Evolutionary conservation across 1,284 basidiomycete species (phyloP), one percentile per base, ranked within the genome.

Genomic region (Xerocomus minutiporus): DNA sequence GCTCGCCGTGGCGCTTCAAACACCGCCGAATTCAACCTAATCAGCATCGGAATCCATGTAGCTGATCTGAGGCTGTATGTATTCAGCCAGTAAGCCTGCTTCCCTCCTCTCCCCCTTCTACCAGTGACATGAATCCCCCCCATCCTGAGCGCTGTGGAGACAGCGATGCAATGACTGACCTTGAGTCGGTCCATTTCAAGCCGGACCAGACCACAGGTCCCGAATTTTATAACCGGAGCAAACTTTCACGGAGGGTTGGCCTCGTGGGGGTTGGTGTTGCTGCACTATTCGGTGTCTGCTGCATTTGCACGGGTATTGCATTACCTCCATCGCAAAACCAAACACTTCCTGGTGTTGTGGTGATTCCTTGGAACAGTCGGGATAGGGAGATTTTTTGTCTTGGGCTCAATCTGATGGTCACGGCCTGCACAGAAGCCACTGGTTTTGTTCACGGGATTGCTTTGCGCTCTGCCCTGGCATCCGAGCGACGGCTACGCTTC

Each of bases 191-290:
- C 36, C 12, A 54, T 34, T 59, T 57, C 48, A 56, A 58, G 46
- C 53, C 44, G 25, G 63, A 48, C 44, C 64, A 64, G 26, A 62
- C 61, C 3, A 52, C 62, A 5, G 55, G 62, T 8, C 59, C 62
- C 50, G 62, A 68, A 12, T 67, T 65, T 29, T 66, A 68, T 32
- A 58, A 66, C 45, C 58, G 64, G 31, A 66, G 66, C 51, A 53
- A 59, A 11, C 48, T 61, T 11, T 57, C 64, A 31, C 61, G 66
- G 46, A 52, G 15, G 31, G 29, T 64, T 9, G 58, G 62, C 53
- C 57, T 66, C 42, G 46, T 58, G 20, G 67, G 67, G 7, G 50
- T 66, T 8, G 56, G 54, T 8, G 5, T 61, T 8, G 51, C 67
- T 8, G 43, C 56, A 11, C 13, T 67, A 0, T 58, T 66, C 15